These are phyloP conservation scores for Torulaspora pretoriensis DNA, from an alignment of 1,139 yeast species.

Conservation along the genomic window DNA sequence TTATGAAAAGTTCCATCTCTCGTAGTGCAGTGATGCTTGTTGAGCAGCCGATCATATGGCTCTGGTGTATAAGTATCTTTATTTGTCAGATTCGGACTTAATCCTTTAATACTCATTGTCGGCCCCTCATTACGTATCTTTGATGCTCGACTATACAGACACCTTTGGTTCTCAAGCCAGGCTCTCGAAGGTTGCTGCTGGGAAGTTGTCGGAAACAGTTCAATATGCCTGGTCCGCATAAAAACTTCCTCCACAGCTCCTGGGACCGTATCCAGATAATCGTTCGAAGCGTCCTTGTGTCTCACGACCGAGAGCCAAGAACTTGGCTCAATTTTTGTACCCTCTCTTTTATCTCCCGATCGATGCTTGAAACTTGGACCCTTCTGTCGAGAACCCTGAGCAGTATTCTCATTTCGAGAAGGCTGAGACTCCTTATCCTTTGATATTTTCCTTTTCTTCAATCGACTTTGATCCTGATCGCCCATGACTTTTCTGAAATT, in stretches of 20 bases:
- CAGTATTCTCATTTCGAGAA: neutral
- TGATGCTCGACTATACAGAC: neutral
- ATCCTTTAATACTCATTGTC: neutral
- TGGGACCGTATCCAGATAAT: neutral
- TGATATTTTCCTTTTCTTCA: neutral
- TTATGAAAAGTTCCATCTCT: neutral
- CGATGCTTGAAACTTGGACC: neutral
- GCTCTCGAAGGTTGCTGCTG: neutral
- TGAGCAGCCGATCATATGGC: neutral
- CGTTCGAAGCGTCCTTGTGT: neutral
- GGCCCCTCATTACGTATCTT: neutral
- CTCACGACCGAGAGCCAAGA: neutral
- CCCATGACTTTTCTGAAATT: neutral
- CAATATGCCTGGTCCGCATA: neutral
- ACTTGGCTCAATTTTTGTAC: neutral
- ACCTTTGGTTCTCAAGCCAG: neutral
- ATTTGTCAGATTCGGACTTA: neutral
- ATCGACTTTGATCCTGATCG: neutral
- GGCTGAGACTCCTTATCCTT: neutral
- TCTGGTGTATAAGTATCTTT: neutral
- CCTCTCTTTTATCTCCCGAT: neutral
- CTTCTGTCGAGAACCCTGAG: neutral
- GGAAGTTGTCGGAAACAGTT: neutral
- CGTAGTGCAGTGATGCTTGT: neutral
- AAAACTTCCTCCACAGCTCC: neutral